phyloP scores from a whole-genome alignment of 768 basidiomycete species.

The Trametes cingulata region DNA sequence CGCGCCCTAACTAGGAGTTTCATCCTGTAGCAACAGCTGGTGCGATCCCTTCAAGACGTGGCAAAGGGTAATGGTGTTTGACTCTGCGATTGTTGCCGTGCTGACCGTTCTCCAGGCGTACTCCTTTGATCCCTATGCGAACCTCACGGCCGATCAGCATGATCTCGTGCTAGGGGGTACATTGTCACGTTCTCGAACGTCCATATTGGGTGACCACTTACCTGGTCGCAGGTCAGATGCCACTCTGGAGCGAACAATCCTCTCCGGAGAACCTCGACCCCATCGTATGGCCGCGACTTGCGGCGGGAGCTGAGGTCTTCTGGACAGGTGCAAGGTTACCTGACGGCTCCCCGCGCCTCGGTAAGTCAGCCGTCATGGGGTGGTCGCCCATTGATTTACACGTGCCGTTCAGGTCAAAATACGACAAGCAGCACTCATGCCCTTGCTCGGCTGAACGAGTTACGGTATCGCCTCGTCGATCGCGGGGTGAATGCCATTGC shows the following conservation, averaged over 20 bases:
- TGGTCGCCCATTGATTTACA: no score
- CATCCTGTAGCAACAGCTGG: constrained; percentile 56
- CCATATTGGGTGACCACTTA: constrained; percentile 2
- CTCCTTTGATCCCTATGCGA: constrained; percentile 70
- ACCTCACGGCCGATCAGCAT: constrained; percentile 46
- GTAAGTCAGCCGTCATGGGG: constrained; percentile 8
- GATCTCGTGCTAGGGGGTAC: constrained; percentile 67
- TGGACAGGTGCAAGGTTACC: constrained; percentile 58
- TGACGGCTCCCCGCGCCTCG: constrained; percentile 32
- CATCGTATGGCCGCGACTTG: constrained; percentile 72
- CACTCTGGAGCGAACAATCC: constrained; percentile 76
- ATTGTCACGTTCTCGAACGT: constrained; percentile 61
- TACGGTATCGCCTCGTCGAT: constrained; percentile 59
- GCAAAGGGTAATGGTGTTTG: constrained; percentile 54
- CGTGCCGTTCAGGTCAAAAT: constrained; percentile 10
- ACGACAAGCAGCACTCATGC: constrained; percentile 38
- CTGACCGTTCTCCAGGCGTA: constrained; percentile 44
- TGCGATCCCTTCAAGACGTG: constrained; percentile 82
- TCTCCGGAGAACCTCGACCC: constrained; percentile 65
- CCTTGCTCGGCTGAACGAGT: constrained; percentile 63
- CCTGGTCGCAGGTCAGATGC: constrained; percentile 43
- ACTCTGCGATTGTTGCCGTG: not conserved
- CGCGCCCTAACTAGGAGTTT: not conserved
- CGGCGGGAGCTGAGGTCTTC: constrained; percentile 71
- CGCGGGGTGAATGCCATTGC: constrained; percentile 61